Evolutionary conservation across 805 yeast genomes (phyloP).

Genomic region (Isabelozyma heimii): DNA sequence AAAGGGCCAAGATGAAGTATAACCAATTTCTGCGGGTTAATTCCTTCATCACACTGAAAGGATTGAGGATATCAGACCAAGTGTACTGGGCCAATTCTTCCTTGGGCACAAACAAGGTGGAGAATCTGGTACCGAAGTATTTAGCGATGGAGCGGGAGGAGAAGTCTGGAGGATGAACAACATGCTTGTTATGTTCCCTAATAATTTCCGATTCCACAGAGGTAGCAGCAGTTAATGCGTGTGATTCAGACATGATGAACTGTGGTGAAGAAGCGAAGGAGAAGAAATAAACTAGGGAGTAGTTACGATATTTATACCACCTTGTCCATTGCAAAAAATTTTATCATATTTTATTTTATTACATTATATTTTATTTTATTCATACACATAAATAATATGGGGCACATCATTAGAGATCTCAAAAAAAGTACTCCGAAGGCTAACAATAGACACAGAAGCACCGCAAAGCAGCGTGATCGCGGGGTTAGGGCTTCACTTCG

Average conservation of each 20-base stretch:
- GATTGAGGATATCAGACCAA: constrained; percentile 51
- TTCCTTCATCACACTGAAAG: constrained; percentile 53
- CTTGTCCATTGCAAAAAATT: too few species aligned
- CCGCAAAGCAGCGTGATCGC: too few species aligned
- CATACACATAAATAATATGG: too few species aligned
- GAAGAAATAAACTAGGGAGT: too few species aligned
- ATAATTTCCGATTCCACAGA: constrained; percentile 9
- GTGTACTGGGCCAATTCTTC: constrained; percentile 34
- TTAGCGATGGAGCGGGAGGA: constrained; percentile 23
- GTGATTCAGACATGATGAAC: neutral
- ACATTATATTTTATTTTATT: too few species aligned
- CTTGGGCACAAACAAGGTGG: constrained; percentile 48
- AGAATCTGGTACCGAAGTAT: constrained; percentile 45
- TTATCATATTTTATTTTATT: too few species aligned
- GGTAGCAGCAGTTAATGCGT: neutral
- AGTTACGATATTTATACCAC: too few species aligned
- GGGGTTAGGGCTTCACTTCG: too few species aligned
- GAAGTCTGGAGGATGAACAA: constrained; percentile 27
- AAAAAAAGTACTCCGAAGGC: too few species aligned
- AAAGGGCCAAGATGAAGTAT: constrained; percentile 50
- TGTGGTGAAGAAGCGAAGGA: neutral
- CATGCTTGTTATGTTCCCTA: constrained; percentile 17
- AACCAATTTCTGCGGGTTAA: constrained; percentile 57
- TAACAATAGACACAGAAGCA: too few species aligned
- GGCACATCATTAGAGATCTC: too few species aligned